Base-by-base conservation (phyloP, 2,329 filamentous ascomycete genomes). In the Calonectria honghensis region DNA sequence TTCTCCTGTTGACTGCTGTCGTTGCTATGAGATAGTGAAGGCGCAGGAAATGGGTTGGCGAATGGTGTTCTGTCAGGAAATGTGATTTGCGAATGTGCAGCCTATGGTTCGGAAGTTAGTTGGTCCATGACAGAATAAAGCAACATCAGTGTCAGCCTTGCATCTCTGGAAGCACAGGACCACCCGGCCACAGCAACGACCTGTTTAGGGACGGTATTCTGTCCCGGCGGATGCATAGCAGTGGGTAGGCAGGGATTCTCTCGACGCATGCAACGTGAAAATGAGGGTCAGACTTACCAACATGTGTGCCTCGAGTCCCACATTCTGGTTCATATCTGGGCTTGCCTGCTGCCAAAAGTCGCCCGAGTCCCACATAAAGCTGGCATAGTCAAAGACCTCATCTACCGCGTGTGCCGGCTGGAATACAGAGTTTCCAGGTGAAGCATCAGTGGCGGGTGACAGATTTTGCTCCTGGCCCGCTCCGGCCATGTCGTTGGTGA, bases 351-450 rank as follows among this genome's bases (percentile, higher is more conserved):
- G 82, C 85, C 83, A 85, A 59, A 83, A 81, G 61, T 85, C 82
- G 5, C 80, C 81, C 4, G 83, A 81, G 70, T 88, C 85, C 87
- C 87, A 88, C 85, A 88, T 87, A 79, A 88, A 88, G 77, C 85
- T 88, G 39, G 87, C 86, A 75, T 88, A 88, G 80, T 87, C 86
- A 74, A 88, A 89, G 24, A 87, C 82, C 75, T 88, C 84, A 51
- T 86, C 85, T 57, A 87, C 85, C 6, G 83, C 83, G 45, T 83
- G 82, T 5, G 76, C 72, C 16, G 80, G 75, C 65, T 82, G 79
- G 24, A 82, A 79, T 0, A 78, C 74, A 0, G 82, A 81, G 18
- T 75, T 78, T 2, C 77, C 78, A 0, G 81, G 79, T 1, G 83
- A 84, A 18, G 77, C 74, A 18, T 83, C 82, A 16, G 80, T 79